A percentile compares a stretch with the other conserved stretches of the same genome.
Evolutionary conservation across 2,329 filamentous ascomycete genomes (phyloP).

Genomic region (Dothiorella sarmentorum): DNA sequence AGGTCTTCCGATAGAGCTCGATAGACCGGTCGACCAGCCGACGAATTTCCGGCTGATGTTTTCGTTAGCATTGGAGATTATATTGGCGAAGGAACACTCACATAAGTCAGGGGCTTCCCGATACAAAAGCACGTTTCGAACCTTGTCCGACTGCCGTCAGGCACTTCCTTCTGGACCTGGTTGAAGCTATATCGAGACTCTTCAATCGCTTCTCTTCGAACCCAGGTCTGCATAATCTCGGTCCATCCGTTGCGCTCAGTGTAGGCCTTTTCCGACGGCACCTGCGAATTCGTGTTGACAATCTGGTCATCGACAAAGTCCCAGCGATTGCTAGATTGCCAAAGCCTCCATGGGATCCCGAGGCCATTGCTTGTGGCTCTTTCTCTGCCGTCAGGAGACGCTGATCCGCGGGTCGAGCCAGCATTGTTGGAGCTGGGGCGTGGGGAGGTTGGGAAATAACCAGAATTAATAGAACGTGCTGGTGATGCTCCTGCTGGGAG

Average conservation of each 20-base stretch:
- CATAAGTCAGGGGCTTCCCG: constrained; percentile 32
- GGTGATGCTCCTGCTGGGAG: constrained; percentile 20
- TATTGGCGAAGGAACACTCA: constrained; percentile 3
- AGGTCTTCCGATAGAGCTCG: constrained; percentile 32
- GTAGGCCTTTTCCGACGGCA: constrained; percentile 27
- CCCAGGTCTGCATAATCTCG: constrained; percentile 37
- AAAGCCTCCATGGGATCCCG: constrained; percentile 37
- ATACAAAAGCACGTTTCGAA: constrained; percentile 37
- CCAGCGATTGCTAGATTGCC: constrained; percentile 34
- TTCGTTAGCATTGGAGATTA: not conserved
- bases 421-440: constrained; percentile 27
- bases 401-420: constrained; percentile 18
- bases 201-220: constrained; percentile 36
- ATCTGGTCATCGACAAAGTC: constrained; percentile 34
- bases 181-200: constrained; percentile 32
- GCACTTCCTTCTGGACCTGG: constrained; percentile 33
- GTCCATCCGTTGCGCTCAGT: constrained; percentile 33
- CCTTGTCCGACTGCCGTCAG: constrained; percentile 29
- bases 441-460: constrained; percentile 25
- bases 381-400: constrained; percentile 19
- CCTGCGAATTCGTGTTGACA: constrained; percentile 29
- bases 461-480: constrained; percentile 1
- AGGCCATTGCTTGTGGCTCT: constrained; percentile 33
- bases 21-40: constrained; percentile 39
- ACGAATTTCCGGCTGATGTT: constrained; percentile 29